Percentiles rank a stretch among this genome's conserved stretches.
Conservation (phyloP, 1,284 basidiomycete species). For the Ustanciosporium gigantosporum region DNA sequence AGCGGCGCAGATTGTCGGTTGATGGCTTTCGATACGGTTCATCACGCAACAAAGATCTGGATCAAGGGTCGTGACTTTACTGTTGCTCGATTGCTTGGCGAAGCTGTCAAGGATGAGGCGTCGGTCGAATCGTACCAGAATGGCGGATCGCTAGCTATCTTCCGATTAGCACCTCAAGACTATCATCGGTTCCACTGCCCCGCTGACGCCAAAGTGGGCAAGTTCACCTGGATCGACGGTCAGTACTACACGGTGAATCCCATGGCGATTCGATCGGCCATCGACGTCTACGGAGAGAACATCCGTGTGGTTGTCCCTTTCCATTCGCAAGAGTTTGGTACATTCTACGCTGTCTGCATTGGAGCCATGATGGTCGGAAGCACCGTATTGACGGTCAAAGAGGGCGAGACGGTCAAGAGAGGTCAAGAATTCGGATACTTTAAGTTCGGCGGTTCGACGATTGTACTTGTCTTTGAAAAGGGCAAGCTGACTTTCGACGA, state of each 20-base stretch:
- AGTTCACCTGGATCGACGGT: constrained; percentile 64
- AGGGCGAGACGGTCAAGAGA: constrained; percentile 76
- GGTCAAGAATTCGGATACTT: constrained; percentile 81
- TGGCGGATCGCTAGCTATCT: constrained; percentile 74
- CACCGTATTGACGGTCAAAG: constrained; percentile 80
- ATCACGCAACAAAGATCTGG: constrained; percentile 86
- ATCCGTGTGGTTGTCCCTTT: constrained; percentile 64
- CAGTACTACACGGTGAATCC: constrained; percentile 67
- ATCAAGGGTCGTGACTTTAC: constrained; percentile 96
- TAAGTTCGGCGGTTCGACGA: constrained; percentile 59
- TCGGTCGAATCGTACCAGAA: constrained; percentile 72
- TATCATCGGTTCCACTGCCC: constrained; percentile 96
- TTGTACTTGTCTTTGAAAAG: constrained; percentile 67
- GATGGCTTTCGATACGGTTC: constrained; percentile 85
- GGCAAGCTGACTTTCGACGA: constrained; percentile 83
- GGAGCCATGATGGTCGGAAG: constrained; percentile 67
- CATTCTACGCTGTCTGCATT: constrained; percentile 51
- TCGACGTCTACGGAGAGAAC: constrained; percentile 96
- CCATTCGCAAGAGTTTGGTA: constrained; percentile 52
- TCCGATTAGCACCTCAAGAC: constrained; percentile 78
- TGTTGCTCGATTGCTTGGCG: constrained; percentile 76
- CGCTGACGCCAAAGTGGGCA: constrained; percentile 72
- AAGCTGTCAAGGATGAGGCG: constrained; percentile 45
- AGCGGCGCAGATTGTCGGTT: constrained; percentile 90
- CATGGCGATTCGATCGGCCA: constrained; percentile 74